Conservation (phyloP, 116 monocot species). For the Phalaenopsis hybrid region DNA sequence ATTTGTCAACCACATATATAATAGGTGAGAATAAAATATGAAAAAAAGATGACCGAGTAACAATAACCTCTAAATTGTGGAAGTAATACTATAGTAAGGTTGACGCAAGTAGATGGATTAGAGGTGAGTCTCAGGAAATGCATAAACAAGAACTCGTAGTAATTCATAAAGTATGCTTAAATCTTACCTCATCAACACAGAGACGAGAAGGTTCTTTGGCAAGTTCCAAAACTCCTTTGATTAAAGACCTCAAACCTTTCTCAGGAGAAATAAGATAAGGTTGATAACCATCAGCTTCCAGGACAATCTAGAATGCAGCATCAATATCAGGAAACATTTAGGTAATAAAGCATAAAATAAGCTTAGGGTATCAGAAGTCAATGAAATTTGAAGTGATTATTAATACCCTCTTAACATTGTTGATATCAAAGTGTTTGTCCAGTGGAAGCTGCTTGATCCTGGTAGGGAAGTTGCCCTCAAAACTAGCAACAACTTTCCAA, state of each 20-base stretch:
- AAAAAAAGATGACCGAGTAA: background rate
- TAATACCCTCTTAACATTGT: conserved; percentile 91
- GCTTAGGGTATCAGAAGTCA: background rate
- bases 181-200: conserved; percentile 93
- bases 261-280: conserved; percentile 98
- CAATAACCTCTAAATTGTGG: background rate
- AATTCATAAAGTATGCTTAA: background rate
- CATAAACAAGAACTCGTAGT: background rate
- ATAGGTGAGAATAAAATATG: background rate
- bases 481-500: conserved; percentile 97
- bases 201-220: conserved; percentile 97
- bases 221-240: conserved; percentile 89
- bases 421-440: conserved; percentile 95
- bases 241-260: conserved; percentile 95
- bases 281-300: conserved; percentile 99
- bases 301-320: conserved; percentile 53
- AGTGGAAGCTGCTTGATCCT: conserved; percentile 92
- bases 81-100: background rate
- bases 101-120: background rate
- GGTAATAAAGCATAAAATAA: background rate
- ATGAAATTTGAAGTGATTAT: background rate
- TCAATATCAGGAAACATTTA: background rate
- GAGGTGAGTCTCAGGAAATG: background rate
- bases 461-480: conserved; percentile 93
- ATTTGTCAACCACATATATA: background rate